Percentiles rank a stretch among this genome's conserved stretches.
These are phyloP conservation scores for Ophiosphaerella korrae DNA, from an alignment of 2,329 filamentous ascomycete genomes.

Conservation along the genomic window DNA sequence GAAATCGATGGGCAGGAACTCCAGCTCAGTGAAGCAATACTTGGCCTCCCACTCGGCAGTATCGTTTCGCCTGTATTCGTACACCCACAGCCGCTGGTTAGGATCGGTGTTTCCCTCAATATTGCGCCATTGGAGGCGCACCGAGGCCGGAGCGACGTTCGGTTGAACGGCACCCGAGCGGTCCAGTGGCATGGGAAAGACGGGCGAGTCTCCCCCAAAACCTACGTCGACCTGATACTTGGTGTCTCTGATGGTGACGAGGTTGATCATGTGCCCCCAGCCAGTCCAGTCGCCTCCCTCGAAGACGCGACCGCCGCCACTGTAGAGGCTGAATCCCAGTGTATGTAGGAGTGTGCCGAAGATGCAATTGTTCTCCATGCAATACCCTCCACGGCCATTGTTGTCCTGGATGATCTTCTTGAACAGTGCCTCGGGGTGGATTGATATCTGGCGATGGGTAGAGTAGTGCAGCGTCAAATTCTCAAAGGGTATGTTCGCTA, in stretches of 20 bases:
- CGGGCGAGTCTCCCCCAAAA: constrained; percentile 48
- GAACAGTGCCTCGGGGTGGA: constrained; percentile 58
- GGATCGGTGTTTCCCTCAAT: constrained; percentile 40
- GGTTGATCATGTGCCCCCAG: constrained; percentile 53
- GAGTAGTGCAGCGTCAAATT: constrained; percentile 61
- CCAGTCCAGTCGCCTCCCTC: constrained; percentile 31
- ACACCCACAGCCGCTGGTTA: constrained; percentile 52
- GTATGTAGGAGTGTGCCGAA: constrained; percentile 58
- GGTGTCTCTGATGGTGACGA: constrained; percentile 46
- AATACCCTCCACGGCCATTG: constrained; percentile 61
- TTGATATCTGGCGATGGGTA: constrained; percentile 48
- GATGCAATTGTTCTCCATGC: constrained; percentile 64
- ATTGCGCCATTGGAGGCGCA: constrained; percentile 42
- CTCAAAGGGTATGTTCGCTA: constrained; percentile 60
- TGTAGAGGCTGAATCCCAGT: constrained; percentile 55
- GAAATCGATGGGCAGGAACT: constrained; percentile 43
- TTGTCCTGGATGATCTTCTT: constrained; percentile 60
- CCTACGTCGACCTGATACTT: constrained; percentile 52
- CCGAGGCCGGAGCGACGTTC: constrained; percentile 39
- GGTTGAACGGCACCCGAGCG: constrained; percentile 26
- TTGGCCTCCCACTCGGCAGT: constrained; percentile 62
- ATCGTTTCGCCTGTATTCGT: constrained; percentile 42
- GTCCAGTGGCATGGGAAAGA: constrained; percentile 46
- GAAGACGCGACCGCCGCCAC: constrained; percentile 50
- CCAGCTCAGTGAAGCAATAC: constrained; percentile 65